These are phyloP conservation scores for Ophiostoma triangulosporum DNA, from an alignment of 2,329 filamentous ascomycete species.

Conservation along the genomic window DNA sequence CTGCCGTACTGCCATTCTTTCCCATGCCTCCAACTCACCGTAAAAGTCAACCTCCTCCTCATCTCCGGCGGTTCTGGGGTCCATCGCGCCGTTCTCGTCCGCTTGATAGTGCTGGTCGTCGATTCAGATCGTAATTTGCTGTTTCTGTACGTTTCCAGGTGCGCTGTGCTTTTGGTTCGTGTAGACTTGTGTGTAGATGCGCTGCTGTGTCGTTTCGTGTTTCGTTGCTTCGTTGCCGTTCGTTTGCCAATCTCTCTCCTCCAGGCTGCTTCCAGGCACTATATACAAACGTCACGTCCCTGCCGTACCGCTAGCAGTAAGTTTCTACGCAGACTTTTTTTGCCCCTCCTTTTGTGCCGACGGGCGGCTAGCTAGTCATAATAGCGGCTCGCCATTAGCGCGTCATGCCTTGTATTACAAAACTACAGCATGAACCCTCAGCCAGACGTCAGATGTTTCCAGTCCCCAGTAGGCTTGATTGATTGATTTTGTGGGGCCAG, in stretches of 20 bases:
- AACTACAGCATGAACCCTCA: not conserved
- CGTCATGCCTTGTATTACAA: not conserved
- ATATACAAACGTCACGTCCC: not conserved
- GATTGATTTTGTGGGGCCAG: not conserved
- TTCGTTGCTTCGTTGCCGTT: not conserved
- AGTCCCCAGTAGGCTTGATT: not conserved
- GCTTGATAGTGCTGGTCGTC: not conserved
- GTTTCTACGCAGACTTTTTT: slow-evolving; percentile 8
- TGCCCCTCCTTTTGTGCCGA: slow-evolving; percentile 4
- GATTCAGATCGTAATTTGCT: not conserved
- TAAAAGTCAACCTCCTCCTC: slow-evolving; percentile 46
- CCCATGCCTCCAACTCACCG: slow-evolving; percentile 18
- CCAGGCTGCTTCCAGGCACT: not conserved
- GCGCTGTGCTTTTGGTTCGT: too few species aligned
- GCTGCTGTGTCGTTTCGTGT: not conserved
- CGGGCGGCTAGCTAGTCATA: not conserved
- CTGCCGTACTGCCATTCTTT: too few species aligned
- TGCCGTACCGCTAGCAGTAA: not conserved
- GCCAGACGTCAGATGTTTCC: not conserved
- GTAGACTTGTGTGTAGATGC: too few species aligned
- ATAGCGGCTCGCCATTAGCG: slow-evolving; percentile 1
- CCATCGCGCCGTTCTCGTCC: not conserved
- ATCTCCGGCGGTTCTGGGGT: slow-evolving; percentile 7
- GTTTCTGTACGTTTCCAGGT: too few species aligned
- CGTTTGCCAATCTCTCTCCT: not conserved